Evolutionary conservation across 805 yeast species (phyloP), one percentile per base, ranked within the genome.

Genomic region (Candida incommunis): DNA sequence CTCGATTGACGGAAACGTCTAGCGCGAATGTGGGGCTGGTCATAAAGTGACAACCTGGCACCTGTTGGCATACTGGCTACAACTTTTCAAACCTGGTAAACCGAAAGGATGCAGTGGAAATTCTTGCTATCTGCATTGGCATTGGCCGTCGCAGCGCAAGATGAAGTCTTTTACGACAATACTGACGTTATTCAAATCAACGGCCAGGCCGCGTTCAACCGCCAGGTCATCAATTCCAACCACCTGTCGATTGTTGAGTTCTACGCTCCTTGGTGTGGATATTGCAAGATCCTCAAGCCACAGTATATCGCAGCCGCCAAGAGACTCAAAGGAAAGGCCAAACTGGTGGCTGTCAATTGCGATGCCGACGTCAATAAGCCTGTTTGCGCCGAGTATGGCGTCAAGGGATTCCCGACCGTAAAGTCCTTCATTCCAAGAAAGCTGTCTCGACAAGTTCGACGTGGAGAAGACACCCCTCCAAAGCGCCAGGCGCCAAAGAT

Each of bases 231-330:
- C 40, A 61, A 68, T 21, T 70, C 94, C 2, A 86, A 86, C 58
- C 82, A 85, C 54, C 82, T 94, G 1, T 64, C 95, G 1, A 54
- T 88, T 46, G 95, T 90, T 46, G 83, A 85, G 69, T 90, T 88
- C 68, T 88, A 84, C 60, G 96, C 97, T 42, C 94, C 96, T 61
- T 90, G 97, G 96, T 88, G 96, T 72, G 96, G 96, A 16, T 92
- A 88, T 68, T 88, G 96, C 73, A 86, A 88, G 70, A 72, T 76
- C 46, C 66, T 90, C 43, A 74, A 77, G 47, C 79, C 82, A 2
- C 76, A 75, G 1, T 81, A 70, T 61, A 66, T 68, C 42, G 79
- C 79, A 56, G 75, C 80, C 13, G 94, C 83, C 4, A 74, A 73
- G 43, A 60, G 65, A 23, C 65, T 83, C 4, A 71, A 73, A 23